A percentile compares a stretch with the other conserved stretches of the same genome.
Evolutionary conservation across 495 filamentous ascomycete species (phyloP).

Genomic region (Aspergillus incahuasiensis): DNA sequence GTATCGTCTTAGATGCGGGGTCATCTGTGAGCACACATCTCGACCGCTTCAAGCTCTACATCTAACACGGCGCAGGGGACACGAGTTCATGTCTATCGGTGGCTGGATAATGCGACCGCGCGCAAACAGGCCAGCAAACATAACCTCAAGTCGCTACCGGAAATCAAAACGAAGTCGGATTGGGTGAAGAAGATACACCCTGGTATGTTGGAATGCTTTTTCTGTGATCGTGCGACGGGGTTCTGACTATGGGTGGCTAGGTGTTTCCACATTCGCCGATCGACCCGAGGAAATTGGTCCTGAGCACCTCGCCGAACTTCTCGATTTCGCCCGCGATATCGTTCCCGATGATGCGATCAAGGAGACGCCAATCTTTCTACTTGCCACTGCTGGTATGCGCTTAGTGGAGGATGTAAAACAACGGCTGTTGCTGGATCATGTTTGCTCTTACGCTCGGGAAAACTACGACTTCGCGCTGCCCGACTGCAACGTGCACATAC

Average conservation of each 20-base stretch:
- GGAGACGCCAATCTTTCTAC: constrained; percentile 87
- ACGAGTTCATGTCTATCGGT: constrained; percentile 87
- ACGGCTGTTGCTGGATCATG: constrained; percentile 63
- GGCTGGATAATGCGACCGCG: constrained; percentile 71
- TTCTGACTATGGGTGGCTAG: constrained; percentile 28
- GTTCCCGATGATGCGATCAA: constrained; percentile 74
- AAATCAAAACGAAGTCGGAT: constrained; percentile 72
- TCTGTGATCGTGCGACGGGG: not conserved
- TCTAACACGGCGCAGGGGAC: constrained; percentile 59
- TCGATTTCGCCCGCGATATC: constrained; percentile 77
- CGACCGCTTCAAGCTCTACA: too few species aligned
- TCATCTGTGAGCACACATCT: constrained; percentile 50
- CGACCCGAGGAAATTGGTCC: constrained; percentile 70
- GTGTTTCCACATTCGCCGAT: constrained; percentile 84
- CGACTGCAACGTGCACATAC: constrained; percentile 85
- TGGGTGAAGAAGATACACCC: constrained; percentile 94
- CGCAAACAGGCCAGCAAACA: constrained; percentile 54
- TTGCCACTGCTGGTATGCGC: constrained; percentile 96
- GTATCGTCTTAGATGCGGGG: constrained; percentile 65
- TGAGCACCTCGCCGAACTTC: constrained; percentile 71
- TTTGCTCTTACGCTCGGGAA: constrained; percentile 76
- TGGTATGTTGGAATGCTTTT: constrained; percentile 40
- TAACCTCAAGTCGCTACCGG: constrained; percentile 67
- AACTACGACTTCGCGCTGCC: constrained; percentile 82
- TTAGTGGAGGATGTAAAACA: constrained; percentile 73